Conservation (phyloP, 2,329 filamentous ascomycete genomes). For the Calonectria hawksworthii region DNA sequence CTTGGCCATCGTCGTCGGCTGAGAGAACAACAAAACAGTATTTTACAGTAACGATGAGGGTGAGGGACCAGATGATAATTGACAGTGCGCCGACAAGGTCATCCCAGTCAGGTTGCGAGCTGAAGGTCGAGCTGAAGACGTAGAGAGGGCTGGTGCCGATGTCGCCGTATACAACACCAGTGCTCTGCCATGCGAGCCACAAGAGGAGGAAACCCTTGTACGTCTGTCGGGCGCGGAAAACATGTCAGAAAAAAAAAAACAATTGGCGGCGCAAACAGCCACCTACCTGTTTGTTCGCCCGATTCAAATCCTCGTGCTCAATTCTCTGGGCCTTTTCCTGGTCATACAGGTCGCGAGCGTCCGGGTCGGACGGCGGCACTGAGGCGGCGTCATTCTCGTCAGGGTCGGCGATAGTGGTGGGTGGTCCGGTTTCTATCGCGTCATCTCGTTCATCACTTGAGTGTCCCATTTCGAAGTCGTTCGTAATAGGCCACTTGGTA, state of each 20-base stretch:
- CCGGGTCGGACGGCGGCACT: slow-evolving; percentile 40
- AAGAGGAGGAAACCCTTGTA: slow-evolving; percentile 45
- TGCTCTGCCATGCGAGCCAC: slow-evolving; percentile 74
- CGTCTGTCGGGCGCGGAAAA: slow-evolving; percentile 36
- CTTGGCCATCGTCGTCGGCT: slow-evolving; percentile 80
- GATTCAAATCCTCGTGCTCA: slow-evolving; percentile 46
- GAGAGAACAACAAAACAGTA: slow-evolving; percentile 76
- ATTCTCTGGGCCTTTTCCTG: slow-evolving; percentile 48
- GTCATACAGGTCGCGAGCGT: slow-evolving; percentile 45
- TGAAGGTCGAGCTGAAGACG: slow-evolving; percentile 78
- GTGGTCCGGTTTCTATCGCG: slow-evolving; percentile 44
- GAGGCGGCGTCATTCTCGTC: slow-evolving; percentile 45
- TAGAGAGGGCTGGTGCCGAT: slow-evolving; percentile 79
- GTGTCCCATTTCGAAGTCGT: slow-evolving; percentile 42
- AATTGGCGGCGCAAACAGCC: neutral
- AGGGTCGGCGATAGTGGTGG: slow-evolving; percentile 32
- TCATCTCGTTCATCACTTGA: slow-evolving; percentile 42
- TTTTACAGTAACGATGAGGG: slow-evolving; percentile 78
- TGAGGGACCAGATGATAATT: slow-evolving; percentile 78
- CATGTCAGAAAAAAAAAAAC: slow-evolving; percentile 24
- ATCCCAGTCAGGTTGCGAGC: slow-evolving; percentile 65
- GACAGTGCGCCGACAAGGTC: slow-evolving; percentile 76
- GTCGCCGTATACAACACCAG: slow-evolving; percentile 78
- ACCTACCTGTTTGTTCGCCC: slow-evolving; percentile 46
- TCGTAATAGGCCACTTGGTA: slow-evolving; percentile 37